A percentile compares a stretch with the other conserved stretches of the same genome.
Evolutionary conservation across 1,284 basidiomycete genomes (phyloP).

Genomic region (Leccinum griseonigrum): DNA sequence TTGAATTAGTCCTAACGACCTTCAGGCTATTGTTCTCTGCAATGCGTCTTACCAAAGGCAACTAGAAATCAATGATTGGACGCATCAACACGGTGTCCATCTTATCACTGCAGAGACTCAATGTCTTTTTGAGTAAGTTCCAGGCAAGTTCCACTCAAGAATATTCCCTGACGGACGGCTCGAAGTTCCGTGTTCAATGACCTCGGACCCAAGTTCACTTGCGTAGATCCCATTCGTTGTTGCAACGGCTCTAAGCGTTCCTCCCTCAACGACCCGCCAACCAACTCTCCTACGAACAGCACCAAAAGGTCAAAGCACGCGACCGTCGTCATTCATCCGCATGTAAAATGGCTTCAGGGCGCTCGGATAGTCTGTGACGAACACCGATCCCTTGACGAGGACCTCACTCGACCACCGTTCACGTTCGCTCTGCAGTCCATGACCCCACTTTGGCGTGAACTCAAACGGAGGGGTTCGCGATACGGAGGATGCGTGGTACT

Average conservation of each 20-base stretch:
- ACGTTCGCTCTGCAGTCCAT: conserved; percentile 82
- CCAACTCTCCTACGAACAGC: conserved; percentile 86
- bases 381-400: conserved; percentile 74
- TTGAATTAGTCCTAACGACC: conserved; percentile 1
- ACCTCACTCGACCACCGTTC: conserved; percentile 84
- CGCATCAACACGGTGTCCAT: conserved; percentile 83
- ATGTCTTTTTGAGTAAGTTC: conserved; percentile 87
- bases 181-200: conserved; percentile 91
- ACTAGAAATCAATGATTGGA: conserved; percentile 94
- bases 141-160: background rate
- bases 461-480: conserved; percentile 41
- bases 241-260: conserved; percentile 66
- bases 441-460: conserved; percentile 68
- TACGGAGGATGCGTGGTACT: conserved; percentile 31
- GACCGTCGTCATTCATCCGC: conserved; percentile 64
- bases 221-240: conserved; percentile 81
- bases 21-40: conserved; percentile 86
- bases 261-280: conserved; percentile 89
- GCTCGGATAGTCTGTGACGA: conserved; percentile 89
- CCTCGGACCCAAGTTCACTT: conserved; percentile 93
- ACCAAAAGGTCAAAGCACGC: conserved; percentile 95
- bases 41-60: conserved; percentile 79
- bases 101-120: conserved; percentile 93
- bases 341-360: conserved; percentile 95
- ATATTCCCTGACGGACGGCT: conserved; percentile 23